Conservation (phyloP, 352 stramenopile species). For the Globisporangium recalcitrans region DNA sequence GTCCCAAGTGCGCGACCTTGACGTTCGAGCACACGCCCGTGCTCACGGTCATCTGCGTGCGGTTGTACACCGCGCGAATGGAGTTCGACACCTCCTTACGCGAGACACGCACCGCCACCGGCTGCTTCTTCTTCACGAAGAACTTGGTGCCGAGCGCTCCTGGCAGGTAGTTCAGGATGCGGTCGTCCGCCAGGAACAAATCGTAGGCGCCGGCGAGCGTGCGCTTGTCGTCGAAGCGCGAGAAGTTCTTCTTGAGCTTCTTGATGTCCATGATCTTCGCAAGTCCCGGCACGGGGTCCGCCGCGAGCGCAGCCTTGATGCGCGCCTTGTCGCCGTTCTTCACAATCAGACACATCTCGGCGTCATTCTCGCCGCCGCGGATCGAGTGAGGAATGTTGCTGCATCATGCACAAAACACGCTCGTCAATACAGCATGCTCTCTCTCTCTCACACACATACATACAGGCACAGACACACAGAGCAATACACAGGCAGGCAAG, state of each 20-base stretch:
- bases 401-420: conserved; percentile 8
- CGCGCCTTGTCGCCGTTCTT: conserved; percentile 83
- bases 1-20: conserved; percentile 68
- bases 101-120: conserved; percentile 67
- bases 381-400: conserved; percentile 61
- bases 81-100: conserved; percentile 46
- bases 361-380: conserved; percentile 36
- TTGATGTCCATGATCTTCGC: conserved; percentile 78
- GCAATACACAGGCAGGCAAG: neutral
- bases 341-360: conserved; percentile 75
- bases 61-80: conserved; percentile 40
- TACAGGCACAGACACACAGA: neutral
- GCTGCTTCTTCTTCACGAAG: conserved; percentile 79
- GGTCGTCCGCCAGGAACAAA: conserved; percentile 75
- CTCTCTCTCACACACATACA: neutral
- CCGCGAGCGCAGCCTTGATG: conserved; percentile 63
- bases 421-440: neutral
- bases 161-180: conserved; percentile 71
- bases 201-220: conserved; percentile 68
- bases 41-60: conserved; percentile 84
- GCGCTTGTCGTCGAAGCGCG: conserved; percentile 68
- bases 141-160: conserved; percentile 62
- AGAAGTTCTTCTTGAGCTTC: conserved; percentile 80
- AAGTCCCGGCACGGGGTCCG: conserved; percentile 50
- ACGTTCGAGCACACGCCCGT: conserved; percentile 88